These are phyloP conservation scores for Starmerella geochares DNA, from an alignment of 805 yeast genomes.

Conservation along the genomic window DNA sequence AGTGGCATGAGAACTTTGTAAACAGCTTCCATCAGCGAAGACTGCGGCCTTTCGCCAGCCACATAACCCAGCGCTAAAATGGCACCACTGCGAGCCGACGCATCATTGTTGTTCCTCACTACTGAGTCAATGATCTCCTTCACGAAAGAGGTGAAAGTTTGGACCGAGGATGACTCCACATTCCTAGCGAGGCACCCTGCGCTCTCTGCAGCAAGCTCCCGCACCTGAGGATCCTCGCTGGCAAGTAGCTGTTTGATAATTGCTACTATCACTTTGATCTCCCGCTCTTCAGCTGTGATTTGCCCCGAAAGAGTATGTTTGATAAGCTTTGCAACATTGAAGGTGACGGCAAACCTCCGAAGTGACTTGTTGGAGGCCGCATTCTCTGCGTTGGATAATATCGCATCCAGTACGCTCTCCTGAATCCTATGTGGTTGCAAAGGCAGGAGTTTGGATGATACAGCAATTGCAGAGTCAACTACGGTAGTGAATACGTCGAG, in stretches of 20 bases:
- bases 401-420: slow-evolving; percentile 72
- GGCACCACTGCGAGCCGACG: slow-evolving; percentile 52
- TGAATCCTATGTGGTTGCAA: slow-evolving; percentile 68
- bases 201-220: slow-evolving; percentile 45
- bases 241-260: slow-evolving; percentile 39
- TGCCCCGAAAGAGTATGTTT: slow-evolving; percentile 1
- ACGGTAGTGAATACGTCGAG: slow-evolving; percentile 27
- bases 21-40: slow-evolving; percentile 12
- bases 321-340: slow-evolving; percentile 16
- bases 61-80: slow-evolving; percentile 43
- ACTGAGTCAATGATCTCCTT: slow-evolving; percentile 54
- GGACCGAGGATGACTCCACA: slow-evolving; percentile 13
- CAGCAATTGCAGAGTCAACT: slow-evolving; percentile 68
- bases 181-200: slow-evolving; percentile 42
- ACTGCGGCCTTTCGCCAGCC: slow-evolving; percentile 30
- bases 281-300: slow-evolving; percentile 26
- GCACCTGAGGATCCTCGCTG: slow-evolving; percentile 35
- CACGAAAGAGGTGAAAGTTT: slow-evolving; percentile 32
- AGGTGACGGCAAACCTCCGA: slow-evolving; percentile 14
- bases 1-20: slow-evolving; percentile 39
- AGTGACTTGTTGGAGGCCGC: slow-evolving; percentile 26
- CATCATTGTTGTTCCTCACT: slow-evolving; percentile 48
- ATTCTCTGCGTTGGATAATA: slow-evolving; percentile 43
- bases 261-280: slow-evolving; percentile 42
- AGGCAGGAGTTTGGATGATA: slow-evolving; percentile 63